phyloP scores from a whole-genome alignment of 2,329 filamentous ascomycete species.

The Trichoderma atroviride region DNA sequence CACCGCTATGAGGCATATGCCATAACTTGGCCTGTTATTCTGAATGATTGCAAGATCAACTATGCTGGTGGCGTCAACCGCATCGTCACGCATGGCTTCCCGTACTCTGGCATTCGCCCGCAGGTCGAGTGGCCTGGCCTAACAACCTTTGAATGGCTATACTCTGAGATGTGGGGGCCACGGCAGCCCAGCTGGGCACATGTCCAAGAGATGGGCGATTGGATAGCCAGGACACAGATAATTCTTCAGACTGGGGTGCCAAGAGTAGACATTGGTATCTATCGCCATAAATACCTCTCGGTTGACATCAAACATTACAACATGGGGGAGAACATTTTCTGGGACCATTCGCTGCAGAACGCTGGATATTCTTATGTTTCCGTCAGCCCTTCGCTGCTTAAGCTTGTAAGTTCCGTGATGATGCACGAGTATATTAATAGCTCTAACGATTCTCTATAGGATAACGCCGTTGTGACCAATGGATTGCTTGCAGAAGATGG shows the following conservation, averaged over 20 bases:
- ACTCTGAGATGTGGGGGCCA: constrained; percentile 16
- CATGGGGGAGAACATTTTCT: constrained; percentile 8
- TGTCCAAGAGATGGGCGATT: constrained; percentile 17
- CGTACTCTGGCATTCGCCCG: constrained; percentile 9
- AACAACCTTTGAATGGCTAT: constrained; percentile 12
- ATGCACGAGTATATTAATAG: neutral
- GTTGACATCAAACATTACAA: constrained; percentile 15
- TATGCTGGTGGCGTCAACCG: constrained; percentile 11
- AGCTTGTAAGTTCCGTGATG: neutral
- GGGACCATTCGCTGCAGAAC: constrained; percentile 6
- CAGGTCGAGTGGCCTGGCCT: constrained; percentile 11
- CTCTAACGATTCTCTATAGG: neutral
- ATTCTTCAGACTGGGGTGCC: constrained; percentile 15
- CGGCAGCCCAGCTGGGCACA: constrained; percentile 14
- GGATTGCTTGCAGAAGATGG: constrained; percentile 4
- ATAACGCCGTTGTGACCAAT: constrained; percentile 2
- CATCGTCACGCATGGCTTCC: constrained; percentile 11
- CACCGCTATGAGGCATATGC: constrained; percentile 11
- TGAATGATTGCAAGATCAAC: constrained; percentile 16
- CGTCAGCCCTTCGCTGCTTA: constrained; percentile 15
- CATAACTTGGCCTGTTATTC: constrained; percentile 13
- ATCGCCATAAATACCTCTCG: constrained; percentile 15
- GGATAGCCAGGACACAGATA: constrained; percentile 11
- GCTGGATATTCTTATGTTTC: constrained; percentile 13
- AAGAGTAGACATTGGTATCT: constrained; percentile 12